Base-by-base conservation (phyloP, 495 filamentous ascomycete species). In the Penicillium waksmanii region DNA sequence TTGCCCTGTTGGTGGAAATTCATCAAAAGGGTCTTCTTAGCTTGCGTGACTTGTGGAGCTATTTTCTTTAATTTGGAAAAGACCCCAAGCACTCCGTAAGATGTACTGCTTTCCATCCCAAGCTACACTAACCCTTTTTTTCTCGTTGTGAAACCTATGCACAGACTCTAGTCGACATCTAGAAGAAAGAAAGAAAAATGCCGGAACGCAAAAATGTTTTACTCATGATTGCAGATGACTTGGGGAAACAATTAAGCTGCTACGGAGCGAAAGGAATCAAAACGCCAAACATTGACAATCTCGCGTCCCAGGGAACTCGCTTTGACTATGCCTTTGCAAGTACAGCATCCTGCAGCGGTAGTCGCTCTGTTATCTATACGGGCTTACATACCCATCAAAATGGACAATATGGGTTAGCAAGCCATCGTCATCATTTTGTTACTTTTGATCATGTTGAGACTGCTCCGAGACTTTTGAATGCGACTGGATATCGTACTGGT, bases 371-470 rank as follows among this genome's bases (percentile, higher is more conserved):
- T 7, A 75, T 80, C n/a, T 80, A 78, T 59, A 77, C 74, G 0
- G 77, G 77, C n/a, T 58, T 77, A 13, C 76, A 78, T 63, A 78
- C 74, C 5, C 77, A 80, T 57, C 58, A 80, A 57, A 78, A 73
- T 57, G 77, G 77, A 3, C 77, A 80, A 53, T 80, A 80, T 55
- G 77, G 77, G 5, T 64, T 80, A 15, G 48, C 61, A 2, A 43
- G 50, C 12, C 21, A 49, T 18, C 27, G 51, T 34, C 66, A 70
- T 44, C 70, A 76, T 58, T 78, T 80, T 55, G 50, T 63, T 34
- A 80, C 74, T 0, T 74, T 71, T 53, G 64, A 74, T 33, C 60
- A 77, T 56, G 62, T 78, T 15, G 64, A 74, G 9, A 73, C 74
- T 9, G 55, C 61, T 8, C 77, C 77, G 2, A 56, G 52, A 5